Base-by-base conservation (phyloP, 2,329 filamentous ascomycete genomes). In the Penicillium sp. region DNA sequence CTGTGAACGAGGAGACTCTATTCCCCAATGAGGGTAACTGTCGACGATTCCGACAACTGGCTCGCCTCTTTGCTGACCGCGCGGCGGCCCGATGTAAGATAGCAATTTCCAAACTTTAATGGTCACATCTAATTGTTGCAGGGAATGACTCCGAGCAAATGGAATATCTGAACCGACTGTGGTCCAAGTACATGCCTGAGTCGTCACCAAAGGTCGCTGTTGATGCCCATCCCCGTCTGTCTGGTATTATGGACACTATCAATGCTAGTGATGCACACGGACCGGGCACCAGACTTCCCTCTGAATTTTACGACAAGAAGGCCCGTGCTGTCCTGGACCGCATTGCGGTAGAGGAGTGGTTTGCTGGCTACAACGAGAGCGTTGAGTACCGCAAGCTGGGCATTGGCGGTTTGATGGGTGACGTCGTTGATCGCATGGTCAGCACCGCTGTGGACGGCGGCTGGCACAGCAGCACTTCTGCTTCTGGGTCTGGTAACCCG, bases 311-410 rank as follows among this genome's bases (percentile, higher is more conserved):
- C 75, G 92, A 97, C 69, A 72, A 82, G 19, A 88, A 88, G 69
- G 86, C 83, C 4, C 82, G 86, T 50, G 80, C 81, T 3, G 89
- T 92, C 59, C 85, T 95, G 56, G 86, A 90, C 56, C 80, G 81
- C 35, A 86, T 97, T 57, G 86, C 84, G 27, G 87, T 93, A 0
- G 93, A 99, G 68, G 95, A 98, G 77, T 98, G 95, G 95, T 98
- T 89, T 73, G 80, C 85, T 21, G 93, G 95, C 3, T 98, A 96
- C 73, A 83, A 83, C 56, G 93, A 97, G 75, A 92, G 86, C 59
- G 78, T 79, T 43, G 95, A 98, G 75, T 98, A 96, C 76, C 88
- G 93, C n/a, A 85, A 84, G 62, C 81, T 98, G 2, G 95, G 93
- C 3, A 95, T 97, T 61, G 95, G 95, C 27, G 85, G 84, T 11